phyloP scores from a whole-genome alignment of 2,329 filamentous ascomycete species.

The Herpotrichia juniperi region DNA sequence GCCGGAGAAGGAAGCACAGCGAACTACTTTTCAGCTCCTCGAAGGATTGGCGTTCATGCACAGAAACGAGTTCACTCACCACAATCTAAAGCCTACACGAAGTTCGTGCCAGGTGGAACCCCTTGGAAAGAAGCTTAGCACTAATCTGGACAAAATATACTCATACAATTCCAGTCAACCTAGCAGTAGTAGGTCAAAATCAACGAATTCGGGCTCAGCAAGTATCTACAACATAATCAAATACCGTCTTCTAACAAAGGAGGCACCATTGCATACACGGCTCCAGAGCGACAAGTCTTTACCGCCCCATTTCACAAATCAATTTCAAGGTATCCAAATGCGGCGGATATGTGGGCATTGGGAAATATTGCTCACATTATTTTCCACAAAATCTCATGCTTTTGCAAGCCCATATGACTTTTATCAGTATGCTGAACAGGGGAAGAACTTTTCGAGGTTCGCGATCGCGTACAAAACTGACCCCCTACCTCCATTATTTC shows the following conservation, averaged over 20 bases:
- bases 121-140: too few species aligned
- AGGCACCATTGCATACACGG: constrained; percentile 19
- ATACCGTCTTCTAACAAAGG: constrained; percentile 12
- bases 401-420: too few species aligned
- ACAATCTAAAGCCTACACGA: constrained; percentile 47
- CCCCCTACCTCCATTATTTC: too few species aligned
- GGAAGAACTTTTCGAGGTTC: too few species aligned
- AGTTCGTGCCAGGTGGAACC: neutral
- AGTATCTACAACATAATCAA: constrained; percentile 19
- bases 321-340: constrained; percentile 4
- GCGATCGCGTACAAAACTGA: too few species aligned
- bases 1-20: constrained; percentile 30
- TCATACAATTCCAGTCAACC: constrained; percentile 32
- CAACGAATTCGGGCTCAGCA: constrained; percentile 49
- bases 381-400: too few species aligned
- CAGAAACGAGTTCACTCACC: constrained; percentile 40
- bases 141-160: constrained; percentile 31
- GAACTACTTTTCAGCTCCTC: constrained; percentile 38
- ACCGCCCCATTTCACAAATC: neutral
- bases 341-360: constrained; percentile 23
- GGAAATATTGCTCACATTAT: constrained; percentile 14
- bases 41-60: constrained; percentile 46
- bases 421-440: too few species aligned
- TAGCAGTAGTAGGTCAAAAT: constrained; percentile 47
- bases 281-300: constrained; percentile 4